Evolutionary conservation across 164 flowering plant genomes (phyloP).

Genomic region (Magnolia changhungtana): DNA sequence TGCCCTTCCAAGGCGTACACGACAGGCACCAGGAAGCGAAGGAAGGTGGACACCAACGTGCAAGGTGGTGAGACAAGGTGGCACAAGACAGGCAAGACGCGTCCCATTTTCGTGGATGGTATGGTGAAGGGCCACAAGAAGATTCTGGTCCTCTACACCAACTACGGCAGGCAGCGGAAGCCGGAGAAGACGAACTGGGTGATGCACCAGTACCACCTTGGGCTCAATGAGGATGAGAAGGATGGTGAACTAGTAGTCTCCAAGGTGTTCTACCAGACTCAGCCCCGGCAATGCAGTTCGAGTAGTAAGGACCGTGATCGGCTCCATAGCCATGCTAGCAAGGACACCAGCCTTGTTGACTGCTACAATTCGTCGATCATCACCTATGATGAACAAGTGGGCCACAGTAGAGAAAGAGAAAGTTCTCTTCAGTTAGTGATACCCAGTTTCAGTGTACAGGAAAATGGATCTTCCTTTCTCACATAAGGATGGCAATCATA

Average conservation of each 20-base stretch:
- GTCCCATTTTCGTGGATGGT: slow-evolving; percentile 54
- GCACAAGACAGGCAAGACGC: slow-evolving; percentile 97
- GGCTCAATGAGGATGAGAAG: slow-evolving; percentile 81
- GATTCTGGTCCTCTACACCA: slow-evolving; percentile 86
- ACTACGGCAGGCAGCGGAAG: slow-evolving; percentile 78
- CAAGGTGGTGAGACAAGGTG: slow-evolving; percentile 92
- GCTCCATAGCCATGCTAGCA: slow-evolving; percentile 3
- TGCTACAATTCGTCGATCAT: slow-evolving; percentile 30
- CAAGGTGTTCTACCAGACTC: slow-evolving; percentile 92
- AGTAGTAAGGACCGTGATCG: slow-evolving; percentile 15
- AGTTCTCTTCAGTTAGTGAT: slow-evolving; percentile 40
- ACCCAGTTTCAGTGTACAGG: slow-evolving; percentile 47
- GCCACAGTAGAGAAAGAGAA: slow-evolving; percentile 43
- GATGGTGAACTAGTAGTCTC: slow-evolving; percentile 91
- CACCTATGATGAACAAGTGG: slow-evolving; percentile 20
- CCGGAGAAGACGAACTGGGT: slow-evolving; percentile 97
- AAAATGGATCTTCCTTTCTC: slow-evolving; percentile 52
- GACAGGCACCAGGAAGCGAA: slow-evolving; percentile 86
- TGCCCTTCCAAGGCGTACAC: slow-evolving; percentile 95
- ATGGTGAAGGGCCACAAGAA: slow-evolving; percentile 77
- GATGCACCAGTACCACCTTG: slow-evolving; percentile 94
- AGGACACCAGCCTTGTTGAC: slow-evolving; percentile 26
- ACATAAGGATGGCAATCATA: slow-evolving; percentile 1
- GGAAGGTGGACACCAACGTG: slow-evolving; percentile 72
- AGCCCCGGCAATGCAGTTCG: slow-evolving; percentile 76